Evolutionary conservation across 2,329 filamentous ascomycete genomes (phyloP).

Genomic region (Magnaporthiopsis rhizophila): DNA sequence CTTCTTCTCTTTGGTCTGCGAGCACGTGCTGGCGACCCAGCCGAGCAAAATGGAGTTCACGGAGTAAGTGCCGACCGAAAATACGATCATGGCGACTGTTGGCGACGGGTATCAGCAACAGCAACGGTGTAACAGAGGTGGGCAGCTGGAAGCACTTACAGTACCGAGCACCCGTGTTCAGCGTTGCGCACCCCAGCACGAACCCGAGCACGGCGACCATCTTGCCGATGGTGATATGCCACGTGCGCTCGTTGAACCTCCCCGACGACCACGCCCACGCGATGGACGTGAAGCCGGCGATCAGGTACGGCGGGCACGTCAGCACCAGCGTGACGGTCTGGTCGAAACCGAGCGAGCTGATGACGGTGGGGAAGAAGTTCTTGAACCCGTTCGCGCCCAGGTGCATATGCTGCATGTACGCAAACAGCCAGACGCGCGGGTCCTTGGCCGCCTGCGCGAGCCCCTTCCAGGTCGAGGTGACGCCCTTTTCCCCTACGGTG

Average conservation of each 20-base stretch:
- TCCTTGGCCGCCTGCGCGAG: neutral
- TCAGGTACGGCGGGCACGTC: constrained; percentile 62
- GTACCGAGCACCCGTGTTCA: constrained; percentile 13
- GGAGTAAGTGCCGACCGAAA: constrained; percentile 46
- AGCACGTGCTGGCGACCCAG: constrained; percentile 67
- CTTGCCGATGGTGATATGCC: constrained; percentile 47
- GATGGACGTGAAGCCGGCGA: constrained; percentile 58
- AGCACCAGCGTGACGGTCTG: constrained; percentile 25
- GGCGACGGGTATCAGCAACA: no score
- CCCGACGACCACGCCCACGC: constrained; percentile 56
- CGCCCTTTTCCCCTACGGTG: constrained; percentile 2
- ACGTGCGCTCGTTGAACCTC: constrained; percentile 50
- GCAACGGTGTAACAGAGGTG: constrained; percentile 15
- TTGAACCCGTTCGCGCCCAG: constrained; percentile 51
- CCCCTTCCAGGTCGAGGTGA: neutral
- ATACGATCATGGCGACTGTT: constrained; percentile 35
- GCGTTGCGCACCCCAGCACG: neutral
- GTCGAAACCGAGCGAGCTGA: neutral
- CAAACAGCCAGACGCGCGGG: constrained; percentile 1
- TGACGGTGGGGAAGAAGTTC: constrained; percentile 63
- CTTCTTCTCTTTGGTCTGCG: constrained; percentile 51
- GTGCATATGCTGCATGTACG: constrained; percentile 12
- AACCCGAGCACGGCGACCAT: constrained; percentile 48
- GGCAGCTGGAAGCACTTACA: constrained; percentile 11
- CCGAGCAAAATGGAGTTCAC: constrained; percentile 61